Evolutionary conservation across 2,329 filamentous ascomycete species (phyloP), one percentile per base, ranked within the genome.

Genomic region (Tolypocladium amazonense): DNA sequence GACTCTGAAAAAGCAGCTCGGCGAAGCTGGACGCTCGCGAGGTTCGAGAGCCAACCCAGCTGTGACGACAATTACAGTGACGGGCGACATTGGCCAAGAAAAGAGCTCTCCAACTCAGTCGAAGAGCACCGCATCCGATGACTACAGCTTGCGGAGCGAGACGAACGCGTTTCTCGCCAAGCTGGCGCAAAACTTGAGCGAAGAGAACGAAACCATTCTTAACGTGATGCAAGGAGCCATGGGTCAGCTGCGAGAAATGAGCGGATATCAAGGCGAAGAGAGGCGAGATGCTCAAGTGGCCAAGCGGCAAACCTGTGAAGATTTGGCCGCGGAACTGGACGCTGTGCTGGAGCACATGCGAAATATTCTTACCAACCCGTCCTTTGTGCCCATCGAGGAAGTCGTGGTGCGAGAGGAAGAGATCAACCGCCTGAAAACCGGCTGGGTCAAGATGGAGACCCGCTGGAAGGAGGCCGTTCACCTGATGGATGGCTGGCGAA

Each of bases 341-440:
- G 78, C 78, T 8, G 86, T 96, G 12, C 80, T 97, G 62, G 85
- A 89, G 39, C 91, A 96, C 69, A 82, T 99, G 64, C 84, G 89
- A 64, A 88, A 83, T 2, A 84, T 99, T 43, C 79, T 99, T 53
- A 97, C 92, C 11, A 97, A 97, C 69, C 94, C 94, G 1, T 96
- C 92, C 2, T 99, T 97, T 71, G 94, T 97, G 18, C 90, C 93
- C 0, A 85, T 97, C 27, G 94, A 97, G 67, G 94, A 97, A 72
- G 91, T 99, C 2, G 88, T 95, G 69, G 76, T 92, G n/a, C 86
- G 93, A 59, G 93, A 99, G 64, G 88, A 95, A 61, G 92, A 97
- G 71, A 97, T 99, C 64, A 81, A 83, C 58, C 84, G 90, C 57
- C 79, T 99, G 56, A 86, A 90, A 59, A 84, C 88, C 59, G 91